A percentile compares a stretch with the other conserved stretches of the same genome.
Conservation (phyloP, 2,329 filamentous ascomycete genomes). For the Macrophomina phaseolina region DNA sequence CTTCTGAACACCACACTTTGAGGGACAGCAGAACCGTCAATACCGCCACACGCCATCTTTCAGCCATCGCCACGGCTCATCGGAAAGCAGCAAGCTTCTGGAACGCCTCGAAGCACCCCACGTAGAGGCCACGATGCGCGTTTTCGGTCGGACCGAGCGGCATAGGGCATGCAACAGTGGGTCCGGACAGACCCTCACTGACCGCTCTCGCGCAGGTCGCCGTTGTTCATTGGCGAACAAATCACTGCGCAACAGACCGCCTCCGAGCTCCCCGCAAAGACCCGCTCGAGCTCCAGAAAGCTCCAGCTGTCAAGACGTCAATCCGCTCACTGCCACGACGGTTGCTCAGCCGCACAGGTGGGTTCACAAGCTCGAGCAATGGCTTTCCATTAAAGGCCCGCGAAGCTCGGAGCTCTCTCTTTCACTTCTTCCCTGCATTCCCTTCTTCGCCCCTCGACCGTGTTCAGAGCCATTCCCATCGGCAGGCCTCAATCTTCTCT, state of each 20-base stretch:
- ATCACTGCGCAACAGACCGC: constrained; percentile 7
- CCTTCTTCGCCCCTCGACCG: neutral
- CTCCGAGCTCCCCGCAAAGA: constrained; percentile 12
- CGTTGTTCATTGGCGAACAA: constrained; percentile 1
- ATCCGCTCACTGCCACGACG: constrained; percentile 17
- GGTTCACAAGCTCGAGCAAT: constrained; percentile 1
- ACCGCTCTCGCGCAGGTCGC: constrained; percentile 8
- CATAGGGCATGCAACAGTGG: constrained; percentile 12
- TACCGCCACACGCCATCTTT: constrained; percentile 7
- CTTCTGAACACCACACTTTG: neutral
- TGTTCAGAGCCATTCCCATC: neutral
- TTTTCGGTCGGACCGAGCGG: constrained; percentile 19
- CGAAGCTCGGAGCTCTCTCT: neutral
- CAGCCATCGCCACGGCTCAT: neutral
- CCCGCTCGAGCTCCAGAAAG: constrained; percentile 6
- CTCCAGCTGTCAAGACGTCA: constrained; percentile 22
- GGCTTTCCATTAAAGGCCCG: neutral
- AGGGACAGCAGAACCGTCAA: neutral
- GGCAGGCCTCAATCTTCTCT: neutral
- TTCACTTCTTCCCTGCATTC: neutral
- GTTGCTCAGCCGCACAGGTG: constrained; percentile 6
- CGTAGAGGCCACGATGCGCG: constrained; percentile 18
- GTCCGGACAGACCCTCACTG: neutral
- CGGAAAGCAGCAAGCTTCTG: constrained; percentile 20
- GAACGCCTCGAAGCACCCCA: neutral